phyloP scores from a whole-genome alignment of 306 rosid genomes.

The Cucurbita maxima region DNA sequence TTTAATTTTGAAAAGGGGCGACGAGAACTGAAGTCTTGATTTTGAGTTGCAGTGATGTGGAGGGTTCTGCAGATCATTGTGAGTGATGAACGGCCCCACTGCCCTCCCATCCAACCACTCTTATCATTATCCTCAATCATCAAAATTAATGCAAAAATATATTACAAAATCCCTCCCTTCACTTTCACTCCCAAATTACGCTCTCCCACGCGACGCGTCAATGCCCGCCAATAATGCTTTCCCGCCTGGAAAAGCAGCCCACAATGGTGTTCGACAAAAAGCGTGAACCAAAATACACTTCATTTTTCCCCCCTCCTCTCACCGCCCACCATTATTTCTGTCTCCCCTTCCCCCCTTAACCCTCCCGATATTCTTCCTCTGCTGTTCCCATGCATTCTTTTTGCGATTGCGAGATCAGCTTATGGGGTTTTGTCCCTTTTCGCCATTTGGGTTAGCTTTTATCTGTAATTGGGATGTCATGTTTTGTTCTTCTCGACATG shows the following conservation, averaged over 20 bases:
- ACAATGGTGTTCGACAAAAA: slow-evolving; percentile 23
- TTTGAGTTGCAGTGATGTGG: too few relatives aligned
- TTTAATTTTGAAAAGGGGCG: too few relatives aligned
- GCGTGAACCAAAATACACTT: slow-evolving; percentile 24
- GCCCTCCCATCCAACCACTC: too few relatives aligned
- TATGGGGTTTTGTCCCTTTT: neutral
- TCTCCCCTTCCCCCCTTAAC: neutral
- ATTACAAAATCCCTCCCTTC: neutral
- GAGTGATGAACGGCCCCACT: too few relatives aligned
- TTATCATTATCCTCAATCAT: too few relatives aligned
- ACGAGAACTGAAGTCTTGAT: too few relatives aligned
- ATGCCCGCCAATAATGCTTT: neutral
- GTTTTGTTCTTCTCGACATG: neutral
- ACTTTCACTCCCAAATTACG: neutral
- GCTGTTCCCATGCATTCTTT: neutral
- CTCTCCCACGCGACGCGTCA: neutral
- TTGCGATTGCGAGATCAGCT: neutral
- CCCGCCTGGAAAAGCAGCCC: slow-evolving; percentile 1
- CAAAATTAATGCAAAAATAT: too few relatives aligned
- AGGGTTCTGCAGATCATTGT: too few relatives aligned
- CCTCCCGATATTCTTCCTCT: neutral
- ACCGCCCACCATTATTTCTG: slow-evolving; percentile 2
- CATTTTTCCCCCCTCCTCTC: neutral
- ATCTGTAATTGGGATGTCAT: neutral
- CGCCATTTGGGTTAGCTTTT: neutral